Percentiles rank a stretch among this genome's conserved stretches.
Evolutionary conservation across 345 rosid genomes (phyloP).

Genomic region (Eucalyptus albens): DNA sequence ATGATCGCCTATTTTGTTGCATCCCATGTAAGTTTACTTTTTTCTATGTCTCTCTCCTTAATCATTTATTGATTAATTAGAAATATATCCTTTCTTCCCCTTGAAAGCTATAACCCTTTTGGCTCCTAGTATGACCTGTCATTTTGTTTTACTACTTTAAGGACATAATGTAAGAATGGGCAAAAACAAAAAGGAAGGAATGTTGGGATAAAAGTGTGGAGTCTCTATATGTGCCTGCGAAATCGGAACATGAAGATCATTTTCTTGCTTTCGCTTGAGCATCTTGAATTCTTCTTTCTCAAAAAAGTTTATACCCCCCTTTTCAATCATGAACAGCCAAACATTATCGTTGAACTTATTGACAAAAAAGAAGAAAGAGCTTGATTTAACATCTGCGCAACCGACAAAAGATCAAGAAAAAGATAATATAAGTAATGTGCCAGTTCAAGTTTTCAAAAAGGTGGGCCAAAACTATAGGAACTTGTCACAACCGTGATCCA

Average conservation of each 20-base stretch:
- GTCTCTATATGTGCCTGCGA: not conserved
- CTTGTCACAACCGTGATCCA: not conserved
- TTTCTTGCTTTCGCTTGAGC: not conserved
- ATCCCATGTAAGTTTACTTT: constrained; percentile 57
- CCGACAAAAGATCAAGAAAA: not conserved
- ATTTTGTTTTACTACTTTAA: not conserved
- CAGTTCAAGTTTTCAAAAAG: not conserved
- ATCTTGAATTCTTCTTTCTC: not conserved
- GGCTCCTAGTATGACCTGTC: not conserved
- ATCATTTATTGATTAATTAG: not conserved
- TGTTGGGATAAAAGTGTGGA: not conserved
- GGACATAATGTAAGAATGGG: not conserved
- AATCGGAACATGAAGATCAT: not conserved
- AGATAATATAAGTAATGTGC: not conserved
- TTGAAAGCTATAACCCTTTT: not conserved
- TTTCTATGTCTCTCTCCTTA: not conserved
- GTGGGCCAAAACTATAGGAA: not conserved
- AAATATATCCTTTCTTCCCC: not conserved
- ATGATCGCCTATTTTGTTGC: constrained; percentile 93
- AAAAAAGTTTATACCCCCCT: not conserved
- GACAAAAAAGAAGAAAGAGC: not conserved
- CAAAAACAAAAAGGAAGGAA: not conserved
- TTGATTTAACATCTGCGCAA: not conserved
- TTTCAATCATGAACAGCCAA: not conserved
- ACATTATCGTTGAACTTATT: not conserved